These are phyloP conservation scores for Dryadomyces quercivorus DNA, from an alignment of 2,329 filamentous ascomycete genomes.

Conservation along the genomic window DNA sequence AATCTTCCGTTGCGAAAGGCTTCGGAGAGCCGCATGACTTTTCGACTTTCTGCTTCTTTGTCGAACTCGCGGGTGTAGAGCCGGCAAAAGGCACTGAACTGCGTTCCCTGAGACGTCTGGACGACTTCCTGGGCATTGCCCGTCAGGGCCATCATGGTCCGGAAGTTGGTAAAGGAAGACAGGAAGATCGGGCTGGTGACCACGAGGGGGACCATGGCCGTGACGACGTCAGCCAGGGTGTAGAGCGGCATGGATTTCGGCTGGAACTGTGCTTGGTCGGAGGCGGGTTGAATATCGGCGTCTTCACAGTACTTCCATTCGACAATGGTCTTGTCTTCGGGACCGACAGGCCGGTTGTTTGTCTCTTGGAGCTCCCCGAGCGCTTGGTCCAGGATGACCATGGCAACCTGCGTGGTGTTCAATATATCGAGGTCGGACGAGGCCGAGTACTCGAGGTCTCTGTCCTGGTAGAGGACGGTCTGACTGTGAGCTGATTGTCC, in stretches of 20 bases:
- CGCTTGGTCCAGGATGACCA: slow-evolving; percentile 4
- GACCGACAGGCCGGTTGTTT: not conserved
- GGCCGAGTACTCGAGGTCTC: slow-evolving; percentile 8
- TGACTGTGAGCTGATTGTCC: not conserved
- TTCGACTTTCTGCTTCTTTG: not conserved
- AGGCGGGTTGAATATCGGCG: too few species aligned
- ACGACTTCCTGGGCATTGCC: not conserved
- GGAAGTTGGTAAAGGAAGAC: slow-evolving; percentile 2
- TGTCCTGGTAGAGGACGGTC: slow-evolving; percentile 10
- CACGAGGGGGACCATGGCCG: slow-evolving; percentile 10
- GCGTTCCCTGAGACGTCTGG: not conserved
- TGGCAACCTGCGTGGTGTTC: slow-evolving; percentile 7
- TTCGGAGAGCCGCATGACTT: not conserved
- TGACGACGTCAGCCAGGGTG: slow-evolving; percentile 11
- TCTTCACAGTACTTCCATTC: not conserved
- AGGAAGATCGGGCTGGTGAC: slow-evolving; percentile 8
- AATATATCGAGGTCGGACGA: slow-evolving; percentile 8
- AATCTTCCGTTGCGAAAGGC: not conserved
- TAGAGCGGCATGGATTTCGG: too few species aligned
- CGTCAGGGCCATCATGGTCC: not conserved
- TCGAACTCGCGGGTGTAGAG: slow-evolving; percentile 7
- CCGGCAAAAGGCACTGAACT: slow-evolving; percentile 3
- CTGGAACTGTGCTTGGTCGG: too few species aligned
- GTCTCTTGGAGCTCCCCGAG: not conserved
- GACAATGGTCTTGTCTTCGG: not conserved